Evolutionary conservation across 441 rosid genomes (phyloP), one percentile per base, ranked within the genome.

Genomic region (Jatropha podagrica): DNA sequence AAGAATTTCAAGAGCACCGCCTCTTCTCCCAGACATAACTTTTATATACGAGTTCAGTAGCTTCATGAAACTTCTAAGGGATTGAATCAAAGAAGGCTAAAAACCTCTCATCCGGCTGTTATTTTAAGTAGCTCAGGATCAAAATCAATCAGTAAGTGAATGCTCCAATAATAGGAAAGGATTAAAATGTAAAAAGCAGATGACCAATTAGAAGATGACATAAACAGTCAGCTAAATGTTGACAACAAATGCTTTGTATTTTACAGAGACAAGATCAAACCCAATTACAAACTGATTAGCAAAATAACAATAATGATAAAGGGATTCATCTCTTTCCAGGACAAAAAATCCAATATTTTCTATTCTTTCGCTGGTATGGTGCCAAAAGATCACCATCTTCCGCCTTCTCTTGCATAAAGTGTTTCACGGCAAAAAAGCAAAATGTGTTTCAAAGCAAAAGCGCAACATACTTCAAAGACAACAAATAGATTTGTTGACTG

Each of bases 391-490:
- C 14, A 48, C 14, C 5, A 10, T 46, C 71, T 10, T 52, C 48
- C 38, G 32, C 37, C 13, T 38, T 69, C 32, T 69, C 61, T 51
- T 15, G 72, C 60, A 26, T 32, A 32, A 32, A 0, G 32, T 32
- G 32, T 32, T 32, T 32, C 32, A 32, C 32, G 32, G 32, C 32
- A 32, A 32, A 32, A 32, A 32, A 32, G 32, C 32, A 32, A 32
- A 32, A 32, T 32, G 32, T 40, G 62, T 20, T 69, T 23, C 46
- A 51, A 20, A 2, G 52, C 52, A 56, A 6, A 54, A 56, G 14
- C 65, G n/a, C 49, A 42, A 58, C 74, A 71, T 32, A 12, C n/a
- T 70, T 70, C n/a, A 40, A 71, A 41, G 37, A 37, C 13, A 61
- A 32, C 48, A 55, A 15, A 56, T 11, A 41, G 13, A 55, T 55